phyloP scores from a whole-genome alignment of 768 basidiomycete genomes.

The Cystofilobasidium bisporidii region DNA sequence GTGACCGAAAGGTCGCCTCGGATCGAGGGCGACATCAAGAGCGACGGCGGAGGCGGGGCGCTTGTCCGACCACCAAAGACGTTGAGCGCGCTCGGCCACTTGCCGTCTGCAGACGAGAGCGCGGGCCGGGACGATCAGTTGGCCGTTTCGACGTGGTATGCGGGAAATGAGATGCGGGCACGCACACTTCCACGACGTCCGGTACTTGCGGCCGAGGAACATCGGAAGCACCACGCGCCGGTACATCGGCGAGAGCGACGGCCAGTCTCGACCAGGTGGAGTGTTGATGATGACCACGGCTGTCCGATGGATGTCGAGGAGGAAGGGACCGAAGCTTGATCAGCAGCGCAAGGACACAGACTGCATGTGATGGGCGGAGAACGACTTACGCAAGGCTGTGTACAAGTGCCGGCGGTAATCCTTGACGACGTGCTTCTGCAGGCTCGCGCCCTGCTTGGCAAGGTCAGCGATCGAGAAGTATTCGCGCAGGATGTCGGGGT shows the following conservation, averaged over 20 bases:
- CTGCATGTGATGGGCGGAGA: neutral
- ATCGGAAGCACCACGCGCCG: conserved; percentile 1
- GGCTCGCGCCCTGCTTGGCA: neutral
- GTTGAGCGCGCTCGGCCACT: conserved; percentile 10
- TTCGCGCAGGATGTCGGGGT: conserved; percentile 5
- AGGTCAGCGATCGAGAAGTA: conserved; percentile 10
- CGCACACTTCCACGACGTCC: neutral
- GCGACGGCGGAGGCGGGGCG: neutral
- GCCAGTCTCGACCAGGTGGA: neutral
- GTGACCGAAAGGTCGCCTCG: neutral
- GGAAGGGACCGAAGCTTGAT: too few relatives aligned
- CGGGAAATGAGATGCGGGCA: too few relatives aligned
- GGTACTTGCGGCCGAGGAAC: conserved; percentile 8
- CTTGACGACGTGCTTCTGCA: conserved; percentile 12
- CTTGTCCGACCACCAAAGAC: conserved; percentile 4
- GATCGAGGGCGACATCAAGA: neutral
- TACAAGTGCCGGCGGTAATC: conserved; percentile 14
- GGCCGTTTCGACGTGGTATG: too few relatives aligned
- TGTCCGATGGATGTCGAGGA: too few relatives aligned
- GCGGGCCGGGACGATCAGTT: too few relatives aligned
- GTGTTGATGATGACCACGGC: conserved; percentile 17
- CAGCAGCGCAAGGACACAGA: too few relatives aligned
- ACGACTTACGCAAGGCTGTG: conserved; percentile 12
- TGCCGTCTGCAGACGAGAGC: neutral
- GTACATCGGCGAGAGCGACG: neutral